Evolutionary conservation across 805 yeast species (phyloP), one percentile per base, ranked within the genome.

Genomic region (Myxozyma geophila): DNA sequence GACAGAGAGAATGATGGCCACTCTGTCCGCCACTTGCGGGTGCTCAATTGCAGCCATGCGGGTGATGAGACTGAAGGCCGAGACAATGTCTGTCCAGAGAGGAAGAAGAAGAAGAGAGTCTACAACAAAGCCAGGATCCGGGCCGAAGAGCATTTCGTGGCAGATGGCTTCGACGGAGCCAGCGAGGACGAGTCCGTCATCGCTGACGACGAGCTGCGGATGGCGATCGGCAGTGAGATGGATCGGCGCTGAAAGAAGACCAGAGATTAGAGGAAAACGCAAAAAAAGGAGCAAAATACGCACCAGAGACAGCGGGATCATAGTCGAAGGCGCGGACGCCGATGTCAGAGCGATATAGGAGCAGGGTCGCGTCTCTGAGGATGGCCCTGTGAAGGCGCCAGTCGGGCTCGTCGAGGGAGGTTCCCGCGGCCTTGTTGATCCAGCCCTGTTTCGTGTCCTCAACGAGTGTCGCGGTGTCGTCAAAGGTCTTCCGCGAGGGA

Each of bases 101-200:
- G 90, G 90, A 33, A 87, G 69, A n/a, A 84, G 76, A 47, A 82
- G 71, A 17, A 85, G 73, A n/a, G 83, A 74, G 59, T 81, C 82
- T 35, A 72, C 75, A 17, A 80, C 76, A 21, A 79, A 75, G 50
- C 76, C 76, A 33, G 76, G 77, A 62, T 76, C 78, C 4, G 83
- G 81, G 63, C 81, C 81, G 73, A 86, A 87, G 15, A 91, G 73
- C 33, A 90, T 78, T 2, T 89, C 83, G 75, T 92, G 98, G 60
- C 92, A 84, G 43, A 92, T 79, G 52, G 92, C 83, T 74, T 92
- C 97, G 10, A 84, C 71, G 0, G 90, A 73, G 19, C 90, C 90
- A 23, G 83, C 80, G 7, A 80, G 67, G 21, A 82, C 76, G 19
- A 82, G 81, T 21, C 83, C 81, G 3, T 77, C 73, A 17, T 74